A percentile compares a stretch with the other conserved stretches of the same genome.
phyloP scores from a whole-genome alignment of 129 eudicot genomes.

The Calendula officinalis region DNA sequence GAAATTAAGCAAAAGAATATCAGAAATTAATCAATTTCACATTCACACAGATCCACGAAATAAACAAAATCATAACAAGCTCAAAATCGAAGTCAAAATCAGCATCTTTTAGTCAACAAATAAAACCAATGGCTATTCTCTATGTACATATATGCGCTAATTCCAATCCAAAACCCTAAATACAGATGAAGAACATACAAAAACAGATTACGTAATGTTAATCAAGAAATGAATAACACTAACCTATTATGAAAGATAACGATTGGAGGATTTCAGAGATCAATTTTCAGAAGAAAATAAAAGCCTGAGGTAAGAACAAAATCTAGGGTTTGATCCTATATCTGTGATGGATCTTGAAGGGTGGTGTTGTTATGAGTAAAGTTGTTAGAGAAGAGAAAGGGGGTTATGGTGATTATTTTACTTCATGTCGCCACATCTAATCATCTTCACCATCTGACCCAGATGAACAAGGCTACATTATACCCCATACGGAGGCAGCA shows the following conservation, averaged over 20 bases:
- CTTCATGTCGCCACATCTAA: too few relatives aligned
- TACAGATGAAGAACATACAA: background rate
- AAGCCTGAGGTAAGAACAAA: slow-evolving; percentile 19
- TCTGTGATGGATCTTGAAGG: slow-evolving; percentile 29
- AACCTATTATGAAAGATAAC: background rate
- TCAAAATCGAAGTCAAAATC: slow-evolving; percentile 19
- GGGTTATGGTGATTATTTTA: background rate
- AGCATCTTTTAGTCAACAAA: slow-evolving; percentile 24
- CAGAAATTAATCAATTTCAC: slow-evolving; percentile 20
- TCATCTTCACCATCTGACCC: too few relatives aligned
- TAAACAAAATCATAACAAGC: slow-evolving; percentile 28
- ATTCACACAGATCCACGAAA: slow-evolving; percentile 29
- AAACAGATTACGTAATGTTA: background rate
- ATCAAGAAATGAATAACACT: background rate
- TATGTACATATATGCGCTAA: background rate
- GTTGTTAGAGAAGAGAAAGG: slow-evolving; percentile 32
- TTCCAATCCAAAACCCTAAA: slow-evolving; percentile 8
- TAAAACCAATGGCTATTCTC: background rate
- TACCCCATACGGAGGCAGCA: too few relatives aligned
- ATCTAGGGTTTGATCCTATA: slow-evolving; percentile 43
- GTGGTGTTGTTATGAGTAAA: slow-evolving; percentile 19
- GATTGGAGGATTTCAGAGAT: slow-evolving; percentile 16
- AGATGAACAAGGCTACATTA: too few relatives aligned
- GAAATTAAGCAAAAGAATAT: slow-evolving; percentile 23
- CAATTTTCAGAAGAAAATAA: slow-evolving; percentile 13